A percentile compares a stretch with the other conserved stretches of the same genome.
These are phyloP conservation scores for Globisporangium takayamanum DNA, from an alignment of 352 stramenopile species.

Conservation along the genomic window DNA sequence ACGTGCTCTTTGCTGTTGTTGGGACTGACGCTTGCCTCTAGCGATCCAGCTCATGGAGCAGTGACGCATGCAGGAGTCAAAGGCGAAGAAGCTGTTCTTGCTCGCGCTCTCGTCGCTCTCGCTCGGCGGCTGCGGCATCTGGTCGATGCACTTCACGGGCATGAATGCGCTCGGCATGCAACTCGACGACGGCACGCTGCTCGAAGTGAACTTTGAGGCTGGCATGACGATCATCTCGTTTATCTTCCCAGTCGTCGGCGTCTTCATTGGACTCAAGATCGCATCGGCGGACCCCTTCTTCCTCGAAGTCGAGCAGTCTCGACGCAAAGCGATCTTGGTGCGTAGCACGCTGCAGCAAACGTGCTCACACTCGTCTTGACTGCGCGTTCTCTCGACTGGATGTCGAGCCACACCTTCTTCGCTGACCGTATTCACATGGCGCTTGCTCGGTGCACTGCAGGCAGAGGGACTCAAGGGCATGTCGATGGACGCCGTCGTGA, in stretches of 20 bases:
- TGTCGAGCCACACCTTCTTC: too few relatives aligned
- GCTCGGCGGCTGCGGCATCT: conserved; percentile 60
- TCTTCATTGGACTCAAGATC: conserved; percentile 50
- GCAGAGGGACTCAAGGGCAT: conserved; percentile 29
- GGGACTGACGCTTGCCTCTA: conserved; percentile 10
- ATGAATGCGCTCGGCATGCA: conserved; percentile 46
- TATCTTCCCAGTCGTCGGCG: conserved; percentile 39
- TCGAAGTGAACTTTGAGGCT: conserved; percentile 46
- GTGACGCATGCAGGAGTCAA: conserved; percentile 38
- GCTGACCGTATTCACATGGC: too few relatives aligned
- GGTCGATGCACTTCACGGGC: conserved; percentile 66
- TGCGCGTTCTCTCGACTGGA: too few relatives aligned
- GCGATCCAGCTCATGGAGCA: conserved; percentile 72
- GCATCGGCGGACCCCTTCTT: conserved; percentile 58
- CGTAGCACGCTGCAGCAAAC: neutral
- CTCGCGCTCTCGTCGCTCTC: conserved; percentile 30
- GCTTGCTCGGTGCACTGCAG: too few relatives aligned
- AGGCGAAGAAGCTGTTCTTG: conserved; percentile 28
- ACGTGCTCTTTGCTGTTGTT: too few relatives aligned
- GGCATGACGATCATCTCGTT: conserved; percentile 51
- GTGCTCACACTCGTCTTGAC: too few relatives aligned
- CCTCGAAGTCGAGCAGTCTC: conserved; percentile 44
- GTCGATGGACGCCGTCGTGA: conserved; percentile 36
- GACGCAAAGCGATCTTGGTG: conserved; percentile 20
- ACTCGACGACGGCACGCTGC: conserved; percentile 23